These are phyloP conservation scores for Cantharellus anzutake DNA, from an alignment of 768 basidiomycete genomes.

Conservation along the genomic window DNA sequence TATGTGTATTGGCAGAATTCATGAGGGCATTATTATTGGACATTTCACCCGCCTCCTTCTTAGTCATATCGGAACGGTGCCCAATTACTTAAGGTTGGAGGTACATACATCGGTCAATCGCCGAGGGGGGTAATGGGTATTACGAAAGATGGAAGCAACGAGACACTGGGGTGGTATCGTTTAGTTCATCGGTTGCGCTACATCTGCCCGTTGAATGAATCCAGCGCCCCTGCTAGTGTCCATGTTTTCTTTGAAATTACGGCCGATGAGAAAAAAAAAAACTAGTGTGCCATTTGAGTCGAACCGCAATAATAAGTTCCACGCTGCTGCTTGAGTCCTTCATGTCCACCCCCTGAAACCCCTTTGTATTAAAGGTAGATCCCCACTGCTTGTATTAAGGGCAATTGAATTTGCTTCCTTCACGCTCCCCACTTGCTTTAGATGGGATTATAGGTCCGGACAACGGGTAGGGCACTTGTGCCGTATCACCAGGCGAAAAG, in stretches of 20 bases:
- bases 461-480: conserved; percentile 29
- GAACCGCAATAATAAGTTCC: conserved; percentile 16
- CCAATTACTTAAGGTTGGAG: conserved; percentile 12
- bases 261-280: conserved; percentile 20
- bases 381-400: background rate
- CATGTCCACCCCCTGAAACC: background rate
- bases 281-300: conserved; percentile 18
- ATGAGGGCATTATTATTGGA: conserved; percentile 41
- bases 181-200: background rate
- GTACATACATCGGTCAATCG: conserved; percentile 19
- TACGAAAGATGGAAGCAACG: conserved; percentile 18
- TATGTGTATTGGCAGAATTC: too few species aligned
- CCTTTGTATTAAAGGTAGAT: too few species aligned
- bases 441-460: conserved; percentile 18
- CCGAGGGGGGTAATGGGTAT: conserved; percentile 16
- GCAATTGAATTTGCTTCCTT: background rate
- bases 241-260: conserved; percentile 11
- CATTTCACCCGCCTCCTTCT: background rate
- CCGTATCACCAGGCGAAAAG: conserved; percentile 33
- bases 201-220: background rate
- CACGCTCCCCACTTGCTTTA: background rate
- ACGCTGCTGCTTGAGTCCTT: conserved; percentile 16
- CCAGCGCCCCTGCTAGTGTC: conserved; percentile 14
- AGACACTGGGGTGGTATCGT: conserved; percentile 12
- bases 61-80: background rate